Percentiles rank a stretch among this genome's conserved stretches.
Evolutionary conservation across 768 basidiomycete genomes (phyloP).

Genomic region (Tricholoma saponaceum): DNA sequence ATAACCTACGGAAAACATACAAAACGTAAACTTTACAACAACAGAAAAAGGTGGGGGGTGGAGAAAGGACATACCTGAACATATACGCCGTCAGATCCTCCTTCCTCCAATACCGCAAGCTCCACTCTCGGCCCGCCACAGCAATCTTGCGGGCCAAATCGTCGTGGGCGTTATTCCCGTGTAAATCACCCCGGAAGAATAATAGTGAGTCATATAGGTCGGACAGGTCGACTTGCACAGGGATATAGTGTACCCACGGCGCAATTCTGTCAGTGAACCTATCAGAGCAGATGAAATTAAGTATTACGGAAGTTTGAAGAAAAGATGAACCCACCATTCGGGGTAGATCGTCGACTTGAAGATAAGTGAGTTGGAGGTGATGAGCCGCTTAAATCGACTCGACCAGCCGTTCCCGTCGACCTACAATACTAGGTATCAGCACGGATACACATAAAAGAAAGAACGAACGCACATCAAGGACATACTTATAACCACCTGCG

Average conservation of each 20-base stretch:
- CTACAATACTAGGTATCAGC: conserved; percentile 18
- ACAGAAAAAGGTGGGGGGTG: not conserved
- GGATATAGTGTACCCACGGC: conserved; percentile 74
- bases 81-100: conserved; percentile 59
- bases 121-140: conserved; percentile 52
- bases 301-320: not conserved
- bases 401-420: conserved; percentile 63
- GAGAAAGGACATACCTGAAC: conserved; percentile 39
- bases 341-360: conserved; percentile 65
- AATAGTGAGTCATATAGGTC: conserved; percentile 67
- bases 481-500: conserved; percentile 55
- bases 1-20: conserved; percentile 31
- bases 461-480: conserved; percentile 45
- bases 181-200: conserved; percentile 65
- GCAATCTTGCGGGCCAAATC: conserved; percentile 56
- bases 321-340: conserved; percentile 44
- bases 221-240: conserved; percentile 55
- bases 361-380: conserved; percentile 54
- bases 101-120: conserved; percentile 49
- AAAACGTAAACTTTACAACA: not conserved
- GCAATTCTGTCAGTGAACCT: conserved; percentile 51
- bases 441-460: not conserved
- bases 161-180: conserved; percentile 53
- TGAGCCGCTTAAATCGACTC: conserved; percentile 56
- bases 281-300: not conserved